Base-by-base conservation (phyloP, 164 flowering plant genomes). In the Saururus chinensis region DNA sequence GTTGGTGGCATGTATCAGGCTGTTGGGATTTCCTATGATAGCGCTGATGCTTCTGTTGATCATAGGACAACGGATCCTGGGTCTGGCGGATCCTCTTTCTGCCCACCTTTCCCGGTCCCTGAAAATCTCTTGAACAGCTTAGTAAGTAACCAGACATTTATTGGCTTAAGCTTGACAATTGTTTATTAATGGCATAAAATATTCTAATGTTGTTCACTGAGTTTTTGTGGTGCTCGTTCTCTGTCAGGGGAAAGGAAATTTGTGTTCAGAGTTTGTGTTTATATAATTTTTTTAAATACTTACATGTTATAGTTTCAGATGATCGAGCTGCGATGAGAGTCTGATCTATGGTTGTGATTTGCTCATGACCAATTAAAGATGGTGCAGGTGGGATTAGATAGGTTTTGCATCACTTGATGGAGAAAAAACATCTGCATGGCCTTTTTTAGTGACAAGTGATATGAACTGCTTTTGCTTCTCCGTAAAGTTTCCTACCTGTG, bases 251-350 rank as follows among this genome's bases (percentile, higher is more conserved):
- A n/a, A 53, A 55, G 24, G 35, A 55, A 22, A 71, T 81, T 72
- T 65, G 61, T 82, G 74, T 68, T 74, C 60, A 56, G 76, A 70
- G 77, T 77, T 78, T 84, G 75, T 70, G 64, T 80, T 82, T 82
- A 6, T 30, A 30, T 30, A 2, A 30, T 79, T 56, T 82, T 86
- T 85, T 4, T 4, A 83, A 83, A 86, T 92, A 96, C 81, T 84
- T 84, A 85, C 75, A 74, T 88, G 85, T 88, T 95, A 83, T 86
- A 86, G 96, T 88, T 92, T 88, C 98, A 89, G 98, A 89, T 86
- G 75, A 90, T 80, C 65, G 86, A 85, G 98, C 88, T 80, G 81
- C 78, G 74, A 68, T 84, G 35, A 55, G 71, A 75, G 80, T 82
- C 69, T 76, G 79, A 79, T 64, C 68, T 78, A 77, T 78, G 87